Conservation (phyloP, 352 stramenopile species). For the Phytophthora syringae region DNA sequence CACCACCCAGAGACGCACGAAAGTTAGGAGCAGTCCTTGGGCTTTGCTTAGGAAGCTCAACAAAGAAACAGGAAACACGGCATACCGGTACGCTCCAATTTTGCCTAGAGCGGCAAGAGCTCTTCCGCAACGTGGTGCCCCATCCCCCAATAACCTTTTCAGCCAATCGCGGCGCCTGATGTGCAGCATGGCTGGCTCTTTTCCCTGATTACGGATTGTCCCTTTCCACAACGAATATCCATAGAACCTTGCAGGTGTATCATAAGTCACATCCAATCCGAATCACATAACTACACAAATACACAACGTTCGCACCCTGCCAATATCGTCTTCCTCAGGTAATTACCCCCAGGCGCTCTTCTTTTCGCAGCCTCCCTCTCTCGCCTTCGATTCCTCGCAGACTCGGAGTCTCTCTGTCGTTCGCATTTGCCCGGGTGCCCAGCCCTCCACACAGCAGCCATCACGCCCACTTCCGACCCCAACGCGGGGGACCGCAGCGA, state of each 20-base stretch:
- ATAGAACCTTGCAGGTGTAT: slow-evolving; percentile 6
- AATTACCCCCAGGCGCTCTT: neutral
- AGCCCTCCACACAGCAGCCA: slow-evolving; percentile 17
- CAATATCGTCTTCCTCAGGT: slow-evolving; percentile 6
- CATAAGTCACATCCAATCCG: slow-evolving; percentile 10
- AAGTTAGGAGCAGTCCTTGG: too few species aligned
- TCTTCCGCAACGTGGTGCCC: neutral
- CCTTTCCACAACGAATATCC: neutral
- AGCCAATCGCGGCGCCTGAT: slow-evolving; percentile 14
- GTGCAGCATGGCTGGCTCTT: slow-evolving; percentile 17
- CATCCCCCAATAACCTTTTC: slow-evolving; percentile 2
- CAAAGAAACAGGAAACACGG: too few species aligned
- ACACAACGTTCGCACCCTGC: too few species aligned
- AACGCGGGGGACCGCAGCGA: slow-evolving; percentile 23
- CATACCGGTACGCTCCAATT: too few species aligned
- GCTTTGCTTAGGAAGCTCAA: too few species aligned
- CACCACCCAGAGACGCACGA: too few species aligned
- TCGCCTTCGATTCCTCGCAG: slow-evolving; percentile 28
- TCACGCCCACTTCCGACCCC: slow-evolving; percentile 16
- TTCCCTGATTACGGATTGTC: slow-evolving; percentile 15
- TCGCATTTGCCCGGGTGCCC: slow-evolving; percentile 5
- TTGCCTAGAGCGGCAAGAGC: too few species aligned
- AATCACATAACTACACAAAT: too few species aligned
- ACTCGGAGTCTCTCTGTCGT: slow-evolving; percentile 28
- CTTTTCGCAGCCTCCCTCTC: slow-evolving; percentile 15